Evolutionary conservation across 257 asterid species (phyloP), one percentile per base, ranked within the genome.

Genomic region (Anisodus tanguticus): DNA sequence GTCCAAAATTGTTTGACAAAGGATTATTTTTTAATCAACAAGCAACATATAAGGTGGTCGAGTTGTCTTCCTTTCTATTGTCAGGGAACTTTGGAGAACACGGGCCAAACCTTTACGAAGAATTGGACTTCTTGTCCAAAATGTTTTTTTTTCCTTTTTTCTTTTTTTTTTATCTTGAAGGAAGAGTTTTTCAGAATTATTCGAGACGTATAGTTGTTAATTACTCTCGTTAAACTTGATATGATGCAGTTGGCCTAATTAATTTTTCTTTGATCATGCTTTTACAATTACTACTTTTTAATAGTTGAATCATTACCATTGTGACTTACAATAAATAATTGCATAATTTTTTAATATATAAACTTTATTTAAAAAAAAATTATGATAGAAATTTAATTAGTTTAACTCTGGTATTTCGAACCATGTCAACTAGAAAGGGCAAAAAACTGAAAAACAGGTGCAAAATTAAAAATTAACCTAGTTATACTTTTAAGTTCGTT

Each of bases 1-100:
- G 88, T 86, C 88, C 82, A 83, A 78, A 68, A 22, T 67, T 86
- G 62, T 78, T 76, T 12, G 63, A 12, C 53, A 17, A 6, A 63
- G 41, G 66, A 31, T 66, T 16, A 5, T 15, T 35, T 35, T 9
- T 51, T 60, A 54, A 55, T 72, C 49, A 41, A 17, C 71, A 51
- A 79, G 22, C 17, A 67, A 67, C 63, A 26, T 5, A 37, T 11
- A 45, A 84, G 54, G 12, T 39, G 54, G 78, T 76, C 39, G 81
- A 74, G 43, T 19, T 71, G 45, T 22, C 37, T 71, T 9, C 6
- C 10, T 71, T n/a, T 71, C 58, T 64, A 35, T 64, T 22, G 41
- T 71, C 79, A 71, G 26, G 70, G 54, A 8, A 17, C 12, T 60
- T 58, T 15, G 19, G 77, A 68, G 11, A 37, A 67, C 76, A 37